A percentile compares a stretch with the other conserved stretches of the same genome.
These are phyloP conservation scores for Letharia lupina DNA, from an alignment of 495 filamentous ascomycete genomes.

Conservation along the genomic window DNA sequence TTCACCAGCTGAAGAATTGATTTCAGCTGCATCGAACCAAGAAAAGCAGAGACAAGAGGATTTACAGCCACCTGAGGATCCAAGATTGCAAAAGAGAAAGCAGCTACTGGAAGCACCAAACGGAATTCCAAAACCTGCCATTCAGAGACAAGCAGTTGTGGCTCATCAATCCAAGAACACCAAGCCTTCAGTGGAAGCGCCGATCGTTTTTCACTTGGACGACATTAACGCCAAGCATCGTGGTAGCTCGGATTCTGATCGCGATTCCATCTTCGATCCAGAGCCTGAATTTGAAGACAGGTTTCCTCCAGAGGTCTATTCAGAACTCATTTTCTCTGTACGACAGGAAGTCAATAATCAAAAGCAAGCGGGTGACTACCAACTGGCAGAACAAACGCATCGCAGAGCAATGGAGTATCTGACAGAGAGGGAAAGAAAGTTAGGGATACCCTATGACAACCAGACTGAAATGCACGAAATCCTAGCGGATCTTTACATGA, in stretches of 20 bases:
- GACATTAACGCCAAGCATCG: conserved; percentile 10
- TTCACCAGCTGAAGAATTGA: neutral
- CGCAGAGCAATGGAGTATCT: conserved; percentile 18
- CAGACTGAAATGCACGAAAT: conserved; percentile 17
- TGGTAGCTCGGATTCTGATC: conserved; percentile 20
- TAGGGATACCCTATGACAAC: conserved; percentile 21
- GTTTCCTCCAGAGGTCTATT: conserved; percentile 20
- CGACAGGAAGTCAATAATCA: conserved; percentile 13
- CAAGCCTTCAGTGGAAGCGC: neutral
- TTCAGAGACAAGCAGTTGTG: neutral
- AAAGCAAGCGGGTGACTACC: conserved; percentile 12
- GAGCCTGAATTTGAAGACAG: conserved; percentile 20
- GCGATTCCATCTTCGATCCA: conserved; percentile 18
- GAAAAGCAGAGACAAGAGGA: neutral
- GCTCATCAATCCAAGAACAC: neutral
- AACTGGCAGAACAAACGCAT: conserved; percentile 18
- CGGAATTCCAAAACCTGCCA: neutral
- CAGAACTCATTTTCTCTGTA: conserved; percentile 15
- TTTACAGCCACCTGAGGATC: neutral
- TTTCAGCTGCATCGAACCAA: neutral
- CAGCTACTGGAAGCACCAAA: neutral
- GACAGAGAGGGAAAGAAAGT: conserved; percentile 17
- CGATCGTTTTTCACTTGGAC: conserved; percentile 8
- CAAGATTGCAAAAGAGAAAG: neutral
- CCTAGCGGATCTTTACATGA: conserved; percentile 18